These are phyloP conservation scores for Neurospora sp. DNA, from an alignment of 495 filamentous ascomycete genomes.

Conservation along the genomic window DNA sequence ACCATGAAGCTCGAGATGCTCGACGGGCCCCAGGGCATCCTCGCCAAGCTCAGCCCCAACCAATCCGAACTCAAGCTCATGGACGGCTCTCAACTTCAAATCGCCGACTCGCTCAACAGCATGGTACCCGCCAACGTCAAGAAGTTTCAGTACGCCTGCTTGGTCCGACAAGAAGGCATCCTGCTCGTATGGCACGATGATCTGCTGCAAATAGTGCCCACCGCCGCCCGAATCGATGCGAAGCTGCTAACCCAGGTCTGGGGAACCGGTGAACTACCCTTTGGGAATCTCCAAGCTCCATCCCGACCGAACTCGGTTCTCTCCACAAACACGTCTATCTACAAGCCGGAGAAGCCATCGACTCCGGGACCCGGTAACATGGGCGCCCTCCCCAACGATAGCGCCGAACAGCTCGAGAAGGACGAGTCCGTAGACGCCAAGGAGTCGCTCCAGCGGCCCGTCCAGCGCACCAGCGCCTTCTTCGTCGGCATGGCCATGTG, in stretches of 20 bases:
- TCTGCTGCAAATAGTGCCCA: slow-evolving; percentile 47
- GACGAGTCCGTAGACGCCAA: slow-evolving; percentile 55
- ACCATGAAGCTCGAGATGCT: slow-evolving; percentile 2
- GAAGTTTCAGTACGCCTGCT: slow-evolving; percentile 61
- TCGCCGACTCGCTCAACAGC: slow-evolving; percentile 52
- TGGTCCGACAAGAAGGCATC: slow-evolving; percentile 51
- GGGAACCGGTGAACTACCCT: slow-evolving; percentile 15
- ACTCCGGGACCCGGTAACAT: slow-evolving; percentile 24
- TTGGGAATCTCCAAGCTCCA: background rate
- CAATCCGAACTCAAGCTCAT: slow-evolving; percentile 54
- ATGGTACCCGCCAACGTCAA: slow-evolving; percentile 40
- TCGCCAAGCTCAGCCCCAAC: slow-evolving; percentile 33
- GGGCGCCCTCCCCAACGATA: slow-evolving; percentile 8
- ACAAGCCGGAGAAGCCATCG: slow-evolving; percentile 33
- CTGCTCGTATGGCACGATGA: slow-evolving; percentile 67
- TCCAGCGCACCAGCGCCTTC: slow-evolving; percentile 51
- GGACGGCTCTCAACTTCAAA: slow-evolving; percentile 60
- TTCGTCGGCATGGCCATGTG: slow-evolving; percentile 50
- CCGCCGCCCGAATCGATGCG: slow-evolving; percentile 51
- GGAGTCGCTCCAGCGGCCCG: slow-evolving; percentile 46
- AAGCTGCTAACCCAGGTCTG: slow-evolving; percentile 59
- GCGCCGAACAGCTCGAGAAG: slow-evolving; percentile 37
- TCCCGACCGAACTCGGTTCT: slow-evolving; percentile 1
- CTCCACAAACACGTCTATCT: slow-evolving; percentile 27
- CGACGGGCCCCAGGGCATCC: background rate